Base-by-base conservation (phyloP, 208 protist species). In the Wallacemonas collosoma region DNA sequence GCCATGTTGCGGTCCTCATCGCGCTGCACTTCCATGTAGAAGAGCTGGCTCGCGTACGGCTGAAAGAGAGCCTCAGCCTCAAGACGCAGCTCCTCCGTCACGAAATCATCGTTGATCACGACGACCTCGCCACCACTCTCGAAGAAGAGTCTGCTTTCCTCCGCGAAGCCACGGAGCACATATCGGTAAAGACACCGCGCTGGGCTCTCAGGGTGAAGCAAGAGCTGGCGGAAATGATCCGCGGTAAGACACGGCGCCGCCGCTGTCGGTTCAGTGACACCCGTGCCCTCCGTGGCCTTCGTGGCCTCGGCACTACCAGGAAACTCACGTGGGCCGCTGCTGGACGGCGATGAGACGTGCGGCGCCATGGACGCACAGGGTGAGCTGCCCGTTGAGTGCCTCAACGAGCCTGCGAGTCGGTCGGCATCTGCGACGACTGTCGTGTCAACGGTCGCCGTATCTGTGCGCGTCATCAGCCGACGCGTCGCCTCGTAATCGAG, bases 71-170 rank as follows among this genome's bases (percentile, higher is more conserved):
- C 36, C 76, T 95, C 87, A 38, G 81, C 87, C 71, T 94, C 89
- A 44, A 77, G 63, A 4, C 93, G 88, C 57, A 97, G 69, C 63
- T 90, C 83, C 68, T 86, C 83, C 26, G 85, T 92, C 3, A 87
- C 71, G 70, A 95, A 94, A 74, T 97, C 88, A 70, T 95, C 90
- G 82, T 97, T 95, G 51, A 97, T 55, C 48, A 97, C 78, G 60
- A 94, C 79, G 64, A 97, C 90, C 66, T 93, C 86, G n/a, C 88
- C 87, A 60, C 74, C 39, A 14, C 47, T 66, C n/a, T 77, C 58
- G 65, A 94, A 95, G 66, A 95, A 97, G 45, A 74, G n/a, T 7
- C 75, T 73, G 48, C 79, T 82, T 69, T 94, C 87, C 6, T 83
- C 57, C 4, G 87, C 83, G 76, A 86, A 91, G 39, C 76, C 71